Conservation (phyloP, 2,329 filamentous ascomycete genomes). For the Corniculantispora saksenae region DNA sequence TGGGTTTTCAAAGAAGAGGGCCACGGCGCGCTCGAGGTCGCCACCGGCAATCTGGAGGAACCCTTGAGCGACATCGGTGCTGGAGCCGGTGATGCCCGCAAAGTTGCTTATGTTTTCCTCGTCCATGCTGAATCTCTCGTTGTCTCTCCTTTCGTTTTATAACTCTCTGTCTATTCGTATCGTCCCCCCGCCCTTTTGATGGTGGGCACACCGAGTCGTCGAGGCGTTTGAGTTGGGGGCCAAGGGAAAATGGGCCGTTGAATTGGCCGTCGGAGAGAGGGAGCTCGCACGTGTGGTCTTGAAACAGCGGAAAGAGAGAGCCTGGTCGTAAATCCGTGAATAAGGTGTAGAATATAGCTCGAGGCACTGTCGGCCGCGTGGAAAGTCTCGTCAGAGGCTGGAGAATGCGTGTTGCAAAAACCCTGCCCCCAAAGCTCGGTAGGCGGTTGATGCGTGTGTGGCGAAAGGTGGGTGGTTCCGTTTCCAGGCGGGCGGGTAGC, state of each 20-base stretch:
- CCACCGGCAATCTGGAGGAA: slow-evolving; percentile 85
- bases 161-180: background rate
- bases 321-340: background rate
- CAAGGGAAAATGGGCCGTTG: background rate
- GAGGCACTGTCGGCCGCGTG: background rate
- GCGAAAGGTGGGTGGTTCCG: background rate
- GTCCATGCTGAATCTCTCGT: background rate
- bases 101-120: slow-evolving; percentile 78
- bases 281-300: background rate
- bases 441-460: background rate
- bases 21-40: slow-evolving; percentile 81
- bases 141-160: background rate
- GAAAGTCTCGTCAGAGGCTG: background rate
- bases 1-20: slow-evolving; percentile 87
- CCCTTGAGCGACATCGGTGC: slow-evolving; percentile 71
- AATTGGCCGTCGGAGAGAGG: background rate
- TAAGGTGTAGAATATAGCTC: background rate
- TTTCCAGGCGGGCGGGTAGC: background rate
- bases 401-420: background rate
- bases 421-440: too few species aligned
- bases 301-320: background rate
- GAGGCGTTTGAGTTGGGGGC: slow-evolving; percentile 1
- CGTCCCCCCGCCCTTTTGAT: background rate
- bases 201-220: background rate
- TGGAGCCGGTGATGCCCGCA: slow-evolving; percentile 76